phyloP scores from a whole-genome alignment of 176 grass and related monocot species.

The Rhipidocladum racemiflorum region DNA sequence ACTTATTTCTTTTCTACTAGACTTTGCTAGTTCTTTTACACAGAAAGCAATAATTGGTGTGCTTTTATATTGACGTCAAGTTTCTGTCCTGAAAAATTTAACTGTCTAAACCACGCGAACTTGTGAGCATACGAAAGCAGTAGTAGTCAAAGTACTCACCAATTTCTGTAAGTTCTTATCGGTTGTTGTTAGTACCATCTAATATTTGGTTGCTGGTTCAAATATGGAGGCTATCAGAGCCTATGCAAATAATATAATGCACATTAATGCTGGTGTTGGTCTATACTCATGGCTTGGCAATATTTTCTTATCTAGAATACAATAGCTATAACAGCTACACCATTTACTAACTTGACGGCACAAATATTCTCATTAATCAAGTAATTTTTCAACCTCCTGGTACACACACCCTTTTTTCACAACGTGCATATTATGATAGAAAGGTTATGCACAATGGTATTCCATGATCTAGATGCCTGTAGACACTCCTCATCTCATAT shows the following conservation, averaged over 20 bases:
- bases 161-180: neutral
- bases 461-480: neutral
- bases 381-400: neutral
- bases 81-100: conserved; percentile 8
- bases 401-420: neutral
- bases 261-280: conserved; percentile 8
- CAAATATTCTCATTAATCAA: conserved; percentile 11
- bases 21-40: conserved; percentile 13
- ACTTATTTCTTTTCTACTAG: conserved; percentile 4
- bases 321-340: neutral
- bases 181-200: too few species aligned
- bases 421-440: neutral
- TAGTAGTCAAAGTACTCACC: neutral
- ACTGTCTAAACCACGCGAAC: conserved; percentile 3
- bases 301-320: neutral
- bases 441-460: neutral
- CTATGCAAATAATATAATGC: neutral
- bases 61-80: conserved; percentile 4
- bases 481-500: neutral
- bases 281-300: neutral
- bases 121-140: neutral
- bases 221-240: too few species aligned
- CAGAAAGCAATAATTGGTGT: conserved; percentile 1
- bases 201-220: too few species aligned
- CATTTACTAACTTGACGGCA: neutral